Conservation (phyloP, 2,329 filamentous ascomycete genomes). For the Fusarium sp. region DNA sequence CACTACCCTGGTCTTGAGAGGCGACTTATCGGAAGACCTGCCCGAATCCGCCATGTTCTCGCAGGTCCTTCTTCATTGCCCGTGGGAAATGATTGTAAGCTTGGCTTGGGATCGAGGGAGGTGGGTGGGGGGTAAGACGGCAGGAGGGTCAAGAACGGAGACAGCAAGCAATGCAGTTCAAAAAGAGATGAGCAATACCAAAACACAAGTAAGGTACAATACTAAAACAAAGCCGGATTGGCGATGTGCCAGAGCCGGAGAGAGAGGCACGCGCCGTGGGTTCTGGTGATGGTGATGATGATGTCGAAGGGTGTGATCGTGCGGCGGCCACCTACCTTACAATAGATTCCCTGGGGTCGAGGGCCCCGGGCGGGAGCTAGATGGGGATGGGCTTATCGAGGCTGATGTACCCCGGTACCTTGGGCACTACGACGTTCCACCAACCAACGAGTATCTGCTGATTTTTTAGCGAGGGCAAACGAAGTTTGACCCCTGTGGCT, state of each 20-base stretch:
- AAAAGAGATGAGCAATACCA: slow-evolving; percentile 1
- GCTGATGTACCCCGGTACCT: slow-evolving; percentile 27
- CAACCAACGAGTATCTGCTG: neutral
- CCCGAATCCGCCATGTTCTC: slow-evolving; percentile 59
- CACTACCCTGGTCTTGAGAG: slow-evolving; percentile 52
- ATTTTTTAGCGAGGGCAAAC: neutral
- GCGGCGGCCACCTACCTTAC: slow-evolving; percentile 21
- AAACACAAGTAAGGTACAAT: slow-evolving; percentile 6
- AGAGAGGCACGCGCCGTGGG: slow-evolving; percentile 15
- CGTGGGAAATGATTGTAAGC: slow-evolving; percentile 17
- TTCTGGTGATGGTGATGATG: slow-evolving; percentile 16
- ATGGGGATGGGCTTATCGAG: slow-evolving; percentile 8
- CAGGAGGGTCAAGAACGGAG: slow-evolving; percentile 1
- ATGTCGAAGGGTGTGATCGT: slow-evolving; percentile 34
- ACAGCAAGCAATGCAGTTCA: neutral
- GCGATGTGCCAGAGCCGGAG: slow-evolving; percentile 20
- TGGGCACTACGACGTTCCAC: slow-evolving; percentile 8
- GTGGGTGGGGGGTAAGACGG: slow-evolving; percentile 23
- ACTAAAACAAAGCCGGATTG: slow-evolving; percentile 19
- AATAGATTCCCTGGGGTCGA: slow-evolving; percentile 21
- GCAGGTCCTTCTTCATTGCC: slow-evolving; percentile 48
- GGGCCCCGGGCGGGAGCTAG: neutral
- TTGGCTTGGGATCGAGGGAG: slow-evolving; percentile 17
- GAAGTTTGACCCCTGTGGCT: slow-evolving; percentile 11
- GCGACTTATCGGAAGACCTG: slow-evolving; percentile 51